These are phyloP conservation scores for Xylaria castorea DNA, from an alignment of 495 filamentous ascomycete genomes.

Conservation along the genomic window DNA sequence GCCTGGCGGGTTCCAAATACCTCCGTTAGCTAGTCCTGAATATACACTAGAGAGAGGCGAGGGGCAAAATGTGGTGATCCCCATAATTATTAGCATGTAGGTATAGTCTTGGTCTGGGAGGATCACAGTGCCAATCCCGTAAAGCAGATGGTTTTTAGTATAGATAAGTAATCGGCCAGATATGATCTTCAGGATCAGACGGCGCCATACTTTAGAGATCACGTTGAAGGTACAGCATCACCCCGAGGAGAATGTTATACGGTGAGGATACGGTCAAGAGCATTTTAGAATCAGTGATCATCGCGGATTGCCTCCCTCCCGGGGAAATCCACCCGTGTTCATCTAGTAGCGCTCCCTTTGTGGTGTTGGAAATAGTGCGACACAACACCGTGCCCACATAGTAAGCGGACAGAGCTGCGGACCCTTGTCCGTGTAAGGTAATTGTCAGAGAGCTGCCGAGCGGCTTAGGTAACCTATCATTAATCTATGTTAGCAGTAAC, in stretches of 20 bases:
- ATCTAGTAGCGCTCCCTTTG: background rate
- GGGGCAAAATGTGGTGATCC: conserved; percentile 10
- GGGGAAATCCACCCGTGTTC: conserved; percentile 1
- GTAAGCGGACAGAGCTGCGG: conserved; percentile 13
- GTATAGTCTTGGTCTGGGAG: background rate
- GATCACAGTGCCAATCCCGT: background rate
- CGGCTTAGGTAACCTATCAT: conserved; percentile 6
- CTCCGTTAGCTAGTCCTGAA: background rate
- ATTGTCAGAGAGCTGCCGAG: background rate
- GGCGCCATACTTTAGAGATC: background rate
- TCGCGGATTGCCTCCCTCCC: background rate
- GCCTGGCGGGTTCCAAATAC: background rate
- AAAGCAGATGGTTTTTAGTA: background rate
- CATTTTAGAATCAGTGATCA: background rate
- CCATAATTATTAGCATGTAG: conserved; percentile 1
- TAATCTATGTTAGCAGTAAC: background rate
- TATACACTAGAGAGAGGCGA: background rate
- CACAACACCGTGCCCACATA: conserved; percentile 11
- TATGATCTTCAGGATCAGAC: background rate
- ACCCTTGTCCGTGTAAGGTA: conserved; percentile 3
- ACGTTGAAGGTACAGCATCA: background rate
- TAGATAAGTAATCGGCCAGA: background rate
- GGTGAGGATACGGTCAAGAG: background rate
- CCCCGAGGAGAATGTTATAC: background rate
- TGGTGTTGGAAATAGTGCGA: too few species aligned